These are phyloP conservation scores for Tetradesmus obliquus DNA, from an alignment of 139 green algal genomes.

Conservation along the genomic window DNA sequence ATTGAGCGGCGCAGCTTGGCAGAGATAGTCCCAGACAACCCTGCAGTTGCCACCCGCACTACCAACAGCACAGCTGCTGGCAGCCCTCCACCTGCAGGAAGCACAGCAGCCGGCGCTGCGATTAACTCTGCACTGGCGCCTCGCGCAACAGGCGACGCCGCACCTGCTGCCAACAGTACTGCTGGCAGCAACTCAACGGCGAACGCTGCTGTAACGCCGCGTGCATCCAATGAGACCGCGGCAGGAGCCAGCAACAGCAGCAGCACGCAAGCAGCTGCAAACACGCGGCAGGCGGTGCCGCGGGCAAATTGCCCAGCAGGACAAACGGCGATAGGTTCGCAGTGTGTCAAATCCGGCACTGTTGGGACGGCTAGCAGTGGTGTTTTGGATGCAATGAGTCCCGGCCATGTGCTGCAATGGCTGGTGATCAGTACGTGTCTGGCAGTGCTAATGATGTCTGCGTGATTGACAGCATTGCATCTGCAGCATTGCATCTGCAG, in stretches of 20 bases:
- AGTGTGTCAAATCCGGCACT: not conserved
- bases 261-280: not conserved
- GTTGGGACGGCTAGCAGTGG: not conserved
- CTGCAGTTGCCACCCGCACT: not conserved
- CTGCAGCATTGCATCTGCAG: too few relatives aligned
- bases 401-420: not conserved
- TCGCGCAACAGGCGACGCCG: not conserved
- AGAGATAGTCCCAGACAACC: not conserved
- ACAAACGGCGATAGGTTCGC: not conserved
- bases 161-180: not conserved
- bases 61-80: not conserved
- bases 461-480: not conserved
- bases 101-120: not conserved
- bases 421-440: not conserved
- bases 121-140: not conserved
- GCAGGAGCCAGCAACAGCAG: not conserved
- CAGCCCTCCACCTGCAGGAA: not conserved
- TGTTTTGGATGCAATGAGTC: not conserved
- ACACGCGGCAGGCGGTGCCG: not conserved
- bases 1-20: not conserved
- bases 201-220: not conserved
- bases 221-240: not conserved
- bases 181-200: not conserved
- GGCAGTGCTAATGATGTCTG: not conserved
- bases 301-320: not conserved